A percentile compares a stretch with the other conserved stretches of the same genome.
Conservation (phyloP, 345 rosid species). For the Balakata baccata region DNA sequence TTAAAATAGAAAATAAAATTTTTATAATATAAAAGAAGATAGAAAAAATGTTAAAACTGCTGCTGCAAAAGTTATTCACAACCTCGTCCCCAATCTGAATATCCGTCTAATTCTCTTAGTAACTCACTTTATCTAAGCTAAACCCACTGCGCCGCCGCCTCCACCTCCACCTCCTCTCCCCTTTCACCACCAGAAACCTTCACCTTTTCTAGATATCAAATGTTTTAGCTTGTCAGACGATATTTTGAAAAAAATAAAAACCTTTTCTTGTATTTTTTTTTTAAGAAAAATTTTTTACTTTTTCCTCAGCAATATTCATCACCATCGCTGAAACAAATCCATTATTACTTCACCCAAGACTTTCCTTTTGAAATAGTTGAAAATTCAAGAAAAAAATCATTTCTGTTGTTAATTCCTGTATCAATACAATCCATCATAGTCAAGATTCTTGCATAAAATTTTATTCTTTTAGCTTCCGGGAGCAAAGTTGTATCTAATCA, state of each 20-base stretch:
- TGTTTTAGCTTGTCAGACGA: neutral
- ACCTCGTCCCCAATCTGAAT: neutral
- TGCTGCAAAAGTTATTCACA: neutral
- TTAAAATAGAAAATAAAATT: too few species aligned
- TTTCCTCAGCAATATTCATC: neutral
- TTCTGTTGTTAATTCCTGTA: neutral
- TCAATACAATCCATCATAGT: neutral
- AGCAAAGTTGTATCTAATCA: constrained; percentile 12
- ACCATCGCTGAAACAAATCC: neutral
- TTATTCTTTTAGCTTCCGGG: neutral
- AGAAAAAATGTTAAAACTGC: too few species aligned
- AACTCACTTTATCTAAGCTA: neutral
- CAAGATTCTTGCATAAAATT: neutral
- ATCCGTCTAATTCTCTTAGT: too few species aligned
- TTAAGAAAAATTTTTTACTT: neutral
- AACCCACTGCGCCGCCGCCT: neutral
- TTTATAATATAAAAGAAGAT: too few species aligned
- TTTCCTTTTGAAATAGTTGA: neutral
- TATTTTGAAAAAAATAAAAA: neutral
- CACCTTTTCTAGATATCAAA: constrained; percentile 13
- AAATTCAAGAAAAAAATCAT: neutral
- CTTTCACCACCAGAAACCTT: neutral
- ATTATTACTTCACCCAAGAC: neutral
- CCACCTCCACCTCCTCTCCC: neutral
- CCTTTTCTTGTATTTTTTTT: neutral